Percentiles rank a stretch among this genome's conserved stretches.
These are phyloP conservation scores for Tuber melanosporum DNA, from an alignment of 495 filamentous ascomycete species.

Conservation along the genomic window DNA sequence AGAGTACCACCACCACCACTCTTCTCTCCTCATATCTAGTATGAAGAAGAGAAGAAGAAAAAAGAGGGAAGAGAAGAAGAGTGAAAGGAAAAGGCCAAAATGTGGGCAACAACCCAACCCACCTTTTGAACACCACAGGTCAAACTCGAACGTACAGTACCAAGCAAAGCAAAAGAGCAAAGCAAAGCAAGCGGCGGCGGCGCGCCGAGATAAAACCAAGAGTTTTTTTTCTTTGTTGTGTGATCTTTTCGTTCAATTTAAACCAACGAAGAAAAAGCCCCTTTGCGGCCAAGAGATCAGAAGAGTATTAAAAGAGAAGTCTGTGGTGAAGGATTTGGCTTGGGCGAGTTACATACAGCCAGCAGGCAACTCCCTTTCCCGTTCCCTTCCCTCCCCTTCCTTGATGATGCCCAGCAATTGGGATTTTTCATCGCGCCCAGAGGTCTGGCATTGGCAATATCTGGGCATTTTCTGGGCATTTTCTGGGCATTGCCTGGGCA, in stretches of 20 bases:
- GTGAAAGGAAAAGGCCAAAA: neutral
- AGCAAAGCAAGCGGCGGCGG: neutral
- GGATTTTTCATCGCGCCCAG: neutral
- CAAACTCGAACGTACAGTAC: neutral
- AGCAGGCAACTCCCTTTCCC: neutral
- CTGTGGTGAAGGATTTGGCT: neutral
- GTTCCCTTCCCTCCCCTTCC: neutral
- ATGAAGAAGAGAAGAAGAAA: neutral
- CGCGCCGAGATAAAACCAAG: conserved; percentile 5
- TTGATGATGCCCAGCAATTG: neutral
- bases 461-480: conserved; percentile 22
- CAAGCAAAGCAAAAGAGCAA: neutral
- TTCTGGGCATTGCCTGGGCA: conserved; percentile 22
- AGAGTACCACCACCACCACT: neutral
- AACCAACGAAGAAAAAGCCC: conserved; percentile 1
- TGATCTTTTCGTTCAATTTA: neutral
- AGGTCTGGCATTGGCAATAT: conserved; percentile 2
- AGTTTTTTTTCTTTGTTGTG: neutral
- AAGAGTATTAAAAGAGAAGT: neutral
- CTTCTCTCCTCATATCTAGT: conserved; percentile 1
- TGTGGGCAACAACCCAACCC: conserved; percentile 1
- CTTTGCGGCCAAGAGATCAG: neutral
- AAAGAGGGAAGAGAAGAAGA: neutral
- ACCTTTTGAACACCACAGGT: neutral
- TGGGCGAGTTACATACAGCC: neutral